Conservation (phyloP, 2,329 filamentous ascomycete genomes). For the Aspergillus amoenus region DNA sequence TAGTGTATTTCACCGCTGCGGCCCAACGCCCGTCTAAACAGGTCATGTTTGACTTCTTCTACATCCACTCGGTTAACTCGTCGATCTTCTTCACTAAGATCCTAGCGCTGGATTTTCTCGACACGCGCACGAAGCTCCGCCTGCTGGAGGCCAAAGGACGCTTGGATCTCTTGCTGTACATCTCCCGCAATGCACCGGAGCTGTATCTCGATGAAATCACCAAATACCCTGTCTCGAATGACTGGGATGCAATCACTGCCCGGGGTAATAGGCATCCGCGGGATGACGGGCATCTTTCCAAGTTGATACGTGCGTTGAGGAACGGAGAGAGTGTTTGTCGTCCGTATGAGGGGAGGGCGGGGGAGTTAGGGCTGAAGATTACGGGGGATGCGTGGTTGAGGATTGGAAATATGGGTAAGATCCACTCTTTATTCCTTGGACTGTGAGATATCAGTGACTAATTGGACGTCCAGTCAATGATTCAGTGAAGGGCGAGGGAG, state of each 20-base stretch:
- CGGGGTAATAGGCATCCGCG: conserved; percentile 45
- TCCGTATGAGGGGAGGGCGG: conserved; percentile 29
- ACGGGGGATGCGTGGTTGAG: conserved; percentile 46
- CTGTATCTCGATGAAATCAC: conserved; percentile 61
- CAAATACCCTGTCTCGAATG: conserved; percentile 57
- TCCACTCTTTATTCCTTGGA: neutral
- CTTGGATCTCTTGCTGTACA: conserved; percentile 71
- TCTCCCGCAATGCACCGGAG: conserved; percentile 63
- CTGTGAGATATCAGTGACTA: neutral
- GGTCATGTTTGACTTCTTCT: conserved; percentile 79
- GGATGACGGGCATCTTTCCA: conserved; percentile 82
- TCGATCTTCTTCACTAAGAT: conserved; percentile 72
- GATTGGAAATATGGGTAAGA: conserved; percentile 46
- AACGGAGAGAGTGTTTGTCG: conserved; percentile 58
- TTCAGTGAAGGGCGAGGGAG: conserved; percentile 30
- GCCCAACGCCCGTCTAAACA: conserved; percentile 64
- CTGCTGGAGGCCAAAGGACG: conserved; percentile 82
- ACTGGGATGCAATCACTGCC: conserved; percentile 47
- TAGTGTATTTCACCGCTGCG: conserved; percentile 58
- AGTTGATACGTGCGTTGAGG: conserved; percentile 69
- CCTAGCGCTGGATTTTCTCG: conserved; percentile 60
- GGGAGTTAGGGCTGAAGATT: conserved; percentile 34
- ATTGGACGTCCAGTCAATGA: conserved; percentile 30
- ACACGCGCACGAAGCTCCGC: conserved; percentile 63
- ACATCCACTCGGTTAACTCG: conserved; percentile 73